Evolutionary conservation across 2,329 filamentous ascomycete species (phyloP).

Genomic region (Sporothrix brunneoviolacea): DNA sequence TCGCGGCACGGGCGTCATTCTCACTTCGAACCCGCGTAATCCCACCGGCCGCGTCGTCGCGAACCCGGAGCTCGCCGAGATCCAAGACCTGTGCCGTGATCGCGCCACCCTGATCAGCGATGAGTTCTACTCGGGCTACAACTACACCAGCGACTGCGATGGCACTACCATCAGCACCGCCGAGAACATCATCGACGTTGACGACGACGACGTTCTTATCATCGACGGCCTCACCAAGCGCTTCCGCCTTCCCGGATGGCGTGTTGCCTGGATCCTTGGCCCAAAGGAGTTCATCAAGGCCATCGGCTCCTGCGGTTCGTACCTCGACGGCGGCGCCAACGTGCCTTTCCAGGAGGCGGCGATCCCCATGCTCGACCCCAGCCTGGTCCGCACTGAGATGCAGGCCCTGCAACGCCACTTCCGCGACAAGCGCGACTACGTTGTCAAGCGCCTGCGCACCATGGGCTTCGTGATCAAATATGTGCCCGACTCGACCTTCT

Average conservation of each 20-base stretch:
- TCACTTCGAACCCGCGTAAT: constrained; percentile 94
- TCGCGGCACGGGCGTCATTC: constrained; percentile 76
- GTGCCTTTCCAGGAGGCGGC: constrained; percentile 94
- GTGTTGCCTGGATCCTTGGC: constrained; percentile 91
- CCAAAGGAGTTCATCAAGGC: constrained; percentile 95
- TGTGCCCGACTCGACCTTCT: constrained; percentile 88
- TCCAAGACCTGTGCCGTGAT: constrained; percentile 87
- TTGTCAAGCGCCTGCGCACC: constrained; percentile 67
- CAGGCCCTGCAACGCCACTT: constrained; percentile 83
- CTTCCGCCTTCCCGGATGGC: constrained; percentile 92
- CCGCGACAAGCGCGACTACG: constrained; percentile 85
- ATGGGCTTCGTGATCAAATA: constrained; percentile 86
- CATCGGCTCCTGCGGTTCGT: constrained; percentile 85
- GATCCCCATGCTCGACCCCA: constrained; percentile 85
- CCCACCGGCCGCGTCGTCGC: constrained; percentile 83
- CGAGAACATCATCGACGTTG: constrained; percentile 82
- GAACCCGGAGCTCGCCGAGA: constrained; percentile 78
- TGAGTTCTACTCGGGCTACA: constrained; percentile 95
- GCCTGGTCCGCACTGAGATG: constrained; percentile 78
- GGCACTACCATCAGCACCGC: constrained; percentile 83
- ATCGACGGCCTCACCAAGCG: constrained; percentile 95
- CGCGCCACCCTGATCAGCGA: constrained; percentile 90
- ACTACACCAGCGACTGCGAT: constrained; percentile 89
- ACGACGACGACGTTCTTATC: constrained; percentile 85
- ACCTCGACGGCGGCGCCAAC: constrained; percentile 90